These are phyloP conservation scores for Ceratobasidium sp. DNA, from an alignment of 1,284 basidiomycete species.

Conservation along the genomic window DNA sequence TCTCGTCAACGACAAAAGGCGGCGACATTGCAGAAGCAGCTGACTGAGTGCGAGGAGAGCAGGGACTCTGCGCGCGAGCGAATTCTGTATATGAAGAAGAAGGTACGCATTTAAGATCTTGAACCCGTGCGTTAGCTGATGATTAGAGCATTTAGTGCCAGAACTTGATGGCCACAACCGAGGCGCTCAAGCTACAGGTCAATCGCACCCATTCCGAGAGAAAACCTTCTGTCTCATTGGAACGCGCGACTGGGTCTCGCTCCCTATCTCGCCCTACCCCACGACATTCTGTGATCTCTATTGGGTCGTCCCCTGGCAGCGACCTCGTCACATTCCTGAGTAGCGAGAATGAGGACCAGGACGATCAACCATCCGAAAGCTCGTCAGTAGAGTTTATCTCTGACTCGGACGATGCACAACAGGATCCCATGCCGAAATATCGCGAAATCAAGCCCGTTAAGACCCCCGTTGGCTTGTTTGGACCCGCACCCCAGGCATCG, in stretches of 20 bases:
- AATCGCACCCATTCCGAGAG: constrained; percentile 19
- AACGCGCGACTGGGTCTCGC: neutral
- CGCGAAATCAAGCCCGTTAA: constrained; percentile 39
- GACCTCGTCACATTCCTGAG: constrained; percentile 11
- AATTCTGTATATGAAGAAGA: constrained; percentile 25
- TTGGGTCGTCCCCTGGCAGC: constrained; percentile 21
- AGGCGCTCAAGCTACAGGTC: constrained; percentile 19
- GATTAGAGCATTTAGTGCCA: neutral
- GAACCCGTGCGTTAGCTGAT: neutral
- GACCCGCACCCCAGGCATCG: constrained; percentile 19
- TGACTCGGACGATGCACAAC: constrained; percentile 18
- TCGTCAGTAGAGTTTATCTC: constrained; percentile 39
- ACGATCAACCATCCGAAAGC: constrained; percentile 9
- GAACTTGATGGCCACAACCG: constrained; percentile 6
- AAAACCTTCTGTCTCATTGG: neutral
- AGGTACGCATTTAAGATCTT: constrained; percentile 7
- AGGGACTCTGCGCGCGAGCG: constrained; percentile 25
- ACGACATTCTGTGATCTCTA: constrained; percentile 27
- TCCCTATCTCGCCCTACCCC: constrained; percentile 15
- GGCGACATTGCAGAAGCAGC: constrained; percentile 11
- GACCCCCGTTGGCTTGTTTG: constrained; percentile 16
- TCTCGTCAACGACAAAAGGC: constrained; percentile 12
- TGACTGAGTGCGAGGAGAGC: constrained; percentile 6
- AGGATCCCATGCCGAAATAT: constrained; percentile 29
- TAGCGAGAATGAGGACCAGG: constrained; percentile 15